Evolutionary conservation across 164 flowering plant species (phyloP), one percentile per base, ranked within the genome.

Genomic region (Macadamia tetraphylla): DNA sequence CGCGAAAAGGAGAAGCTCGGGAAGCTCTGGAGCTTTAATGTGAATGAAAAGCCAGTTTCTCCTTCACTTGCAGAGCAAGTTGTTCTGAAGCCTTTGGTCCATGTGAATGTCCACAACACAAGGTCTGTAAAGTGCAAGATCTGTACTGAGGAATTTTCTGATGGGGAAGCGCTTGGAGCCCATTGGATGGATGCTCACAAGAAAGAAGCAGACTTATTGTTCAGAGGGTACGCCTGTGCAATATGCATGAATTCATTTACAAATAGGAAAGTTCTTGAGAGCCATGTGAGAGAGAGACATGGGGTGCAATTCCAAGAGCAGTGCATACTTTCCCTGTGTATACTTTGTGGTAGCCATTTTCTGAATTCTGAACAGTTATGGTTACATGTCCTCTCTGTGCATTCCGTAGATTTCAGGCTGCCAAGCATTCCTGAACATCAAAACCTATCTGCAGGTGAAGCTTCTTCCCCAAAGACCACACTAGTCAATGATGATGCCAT

Each of bases 161-260:
- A 85, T 82, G 95, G 86, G 59, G 79, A 85, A 71, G 66, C 72
- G 46, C 90, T 94, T 70, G 89, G 97, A 3, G 49, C 64, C 53
- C 98, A 94, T 69, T 94, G 91, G 89, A 84, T 84, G 86, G 86
- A 90, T 18, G 80, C 62, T 58, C 98, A 94, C 77, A 90, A 81
- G 71, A 92, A 89, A 74, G 98, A 92, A 83, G 88, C 97, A 40
- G 87, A 86, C 58, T 87, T 91, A 92, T 78, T 85, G 60, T 94
- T 87, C 74, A 82, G 93, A 80, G 98, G 98, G 52, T 92, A 89
- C 80, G 97, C 89, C 17, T 94, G 99, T 85, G 92, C 98, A 13
- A 85, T 89, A 51, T 94, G 99, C 75, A 80, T 85, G 67, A 91
- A 85, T 76, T 87, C 98, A 58, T 94, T 89, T 72, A 92, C 94